Evolutionary conservation across 2,329 filamentous ascomycete genomes (phyloP).

Genomic region (Dactylellina haptotyla): DNA sequence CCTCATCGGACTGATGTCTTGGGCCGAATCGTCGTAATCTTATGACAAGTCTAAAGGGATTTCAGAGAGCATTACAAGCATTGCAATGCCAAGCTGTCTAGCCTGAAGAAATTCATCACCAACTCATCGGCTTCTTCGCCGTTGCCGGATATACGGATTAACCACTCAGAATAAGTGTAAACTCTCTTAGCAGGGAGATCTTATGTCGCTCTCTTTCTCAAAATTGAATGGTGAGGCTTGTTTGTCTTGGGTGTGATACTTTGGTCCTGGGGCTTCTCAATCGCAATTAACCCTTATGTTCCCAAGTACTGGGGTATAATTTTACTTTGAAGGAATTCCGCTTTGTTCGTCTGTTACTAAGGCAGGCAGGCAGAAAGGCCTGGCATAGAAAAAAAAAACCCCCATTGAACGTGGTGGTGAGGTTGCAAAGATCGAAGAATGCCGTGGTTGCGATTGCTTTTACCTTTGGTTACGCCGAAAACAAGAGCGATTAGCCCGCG

Average conservation of each 20-base stretch:
- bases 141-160: slow-evolving; percentile 5
- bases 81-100: slow-evolving; percentile 7
- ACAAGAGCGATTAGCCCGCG: slow-evolving; percentile 34
- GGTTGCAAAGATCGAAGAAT: background rate
- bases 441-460: slow-evolving; percentile 21
- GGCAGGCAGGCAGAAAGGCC: slow-evolving; percentile 32
- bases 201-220: slow-evolving; percentile 51
- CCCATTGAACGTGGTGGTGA: slow-evolving; percentile 1
- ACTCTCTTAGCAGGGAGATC: slow-evolving; percentile 32
- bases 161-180: slow-evolving; percentile 12
- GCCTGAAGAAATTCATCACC: slow-evolving; percentile 7
- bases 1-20: background rate
- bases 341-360: background rate
- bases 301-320: background rate
- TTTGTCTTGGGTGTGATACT: slow-evolving; percentile 1
- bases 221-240: slow-evolving; percentile 38
- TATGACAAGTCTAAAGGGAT: background rate
- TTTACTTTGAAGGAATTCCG: background rate
- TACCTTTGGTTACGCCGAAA: slow-evolving; percentile 41
- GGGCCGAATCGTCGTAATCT: background rate
- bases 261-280: background rate
- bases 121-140: background rate
- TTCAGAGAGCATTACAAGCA: background rate
- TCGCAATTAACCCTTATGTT: slow-evolving; percentile 13
- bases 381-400: slow-evolving; percentile 24